Evolutionary conservation across 2,329 filamentous ascomycete species (phyloP).

Genomic region (Fusarium pseudoanthophilum): DNA sequence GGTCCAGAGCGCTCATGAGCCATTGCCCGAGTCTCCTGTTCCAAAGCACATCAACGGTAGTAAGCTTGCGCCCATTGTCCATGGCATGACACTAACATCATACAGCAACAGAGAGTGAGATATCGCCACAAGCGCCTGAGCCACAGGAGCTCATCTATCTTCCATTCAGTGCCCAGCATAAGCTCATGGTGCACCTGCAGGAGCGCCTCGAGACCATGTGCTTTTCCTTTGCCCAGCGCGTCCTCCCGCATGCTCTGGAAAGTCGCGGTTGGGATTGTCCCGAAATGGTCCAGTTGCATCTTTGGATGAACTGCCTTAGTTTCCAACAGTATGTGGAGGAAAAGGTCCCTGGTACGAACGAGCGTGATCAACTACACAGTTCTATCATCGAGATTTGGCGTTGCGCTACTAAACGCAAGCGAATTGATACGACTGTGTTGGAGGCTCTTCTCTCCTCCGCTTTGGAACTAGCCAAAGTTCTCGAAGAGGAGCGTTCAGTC

Average conservation of each 20-base stretch:
- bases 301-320: fast-evolving
- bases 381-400: neutral
- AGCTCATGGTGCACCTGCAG: neutral
- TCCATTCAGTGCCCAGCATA: neutral
- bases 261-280: neutral
- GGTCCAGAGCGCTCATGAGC: fast-evolving
- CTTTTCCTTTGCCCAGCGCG: neutral
- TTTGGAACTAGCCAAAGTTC: fast-evolving
- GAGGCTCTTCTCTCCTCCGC: neutral
- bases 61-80: fast-evolving
- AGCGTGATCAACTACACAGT: fast-evolving
- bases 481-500: fast-evolving
- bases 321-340: fast-evolving
- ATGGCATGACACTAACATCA: fast-evolving
- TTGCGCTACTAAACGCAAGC: neutral
- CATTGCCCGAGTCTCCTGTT: fast-evolving
- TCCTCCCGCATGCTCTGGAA: neutral
- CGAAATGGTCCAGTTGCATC: neutral
- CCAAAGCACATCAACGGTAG: fast-evolving
- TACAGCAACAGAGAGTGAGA: neutral
- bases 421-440: fast-evolving
- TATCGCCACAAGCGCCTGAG: fast-evolving
- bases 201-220: neutral
- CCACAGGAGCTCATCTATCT: neutral
- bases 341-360: fast-evolving